These are phyloP conservation scores for Prunus kanzakura DNA, from an alignment of 306 rosid genomes.

Conservation along the genomic window DNA sequence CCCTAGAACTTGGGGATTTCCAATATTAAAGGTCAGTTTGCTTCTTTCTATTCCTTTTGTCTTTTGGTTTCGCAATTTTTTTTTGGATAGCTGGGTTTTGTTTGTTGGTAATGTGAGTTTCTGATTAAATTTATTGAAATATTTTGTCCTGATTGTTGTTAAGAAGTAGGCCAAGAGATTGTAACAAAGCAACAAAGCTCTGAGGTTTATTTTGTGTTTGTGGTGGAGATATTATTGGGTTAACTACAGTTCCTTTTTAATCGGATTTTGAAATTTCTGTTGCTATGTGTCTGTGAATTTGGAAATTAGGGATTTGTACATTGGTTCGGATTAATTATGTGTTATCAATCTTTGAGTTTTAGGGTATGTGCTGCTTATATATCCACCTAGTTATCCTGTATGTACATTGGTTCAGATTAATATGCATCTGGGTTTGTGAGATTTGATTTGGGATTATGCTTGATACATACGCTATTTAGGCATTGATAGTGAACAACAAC, in stretches of 20 bases:
- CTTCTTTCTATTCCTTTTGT: too few relatives aligned
- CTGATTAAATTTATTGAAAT: too few relatives aligned
- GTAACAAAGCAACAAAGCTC: background rate
- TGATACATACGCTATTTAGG: background rate
- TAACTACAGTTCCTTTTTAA: background rate
- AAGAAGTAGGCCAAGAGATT: too few relatives aligned
- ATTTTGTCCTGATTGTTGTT: too few relatives aligned
- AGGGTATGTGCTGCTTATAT: background rate
- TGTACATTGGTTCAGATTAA: background rate
- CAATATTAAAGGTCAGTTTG: too few relatives aligned
- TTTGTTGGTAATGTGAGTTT: too few relatives aligned
- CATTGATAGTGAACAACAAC: background rate
- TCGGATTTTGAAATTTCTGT: slow-evolving; percentile 1
- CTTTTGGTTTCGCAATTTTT: too few relatives aligned
- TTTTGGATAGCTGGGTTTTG: too few relatives aligned
- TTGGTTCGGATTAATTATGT: background rate
- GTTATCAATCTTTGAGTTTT: background rate
- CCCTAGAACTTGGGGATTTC: too few relatives aligned
- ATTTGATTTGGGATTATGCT: background rate
- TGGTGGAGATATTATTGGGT: background rate
- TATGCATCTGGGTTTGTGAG: background rate
- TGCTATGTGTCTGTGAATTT: background rate
- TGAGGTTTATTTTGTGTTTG: background rate
- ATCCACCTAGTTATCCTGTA: too few relatives aligned
- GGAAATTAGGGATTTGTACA: background rate